Base-by-base conservation (phyloP, 306 rosid species). In the Ziziphus jujuba region DNA sequence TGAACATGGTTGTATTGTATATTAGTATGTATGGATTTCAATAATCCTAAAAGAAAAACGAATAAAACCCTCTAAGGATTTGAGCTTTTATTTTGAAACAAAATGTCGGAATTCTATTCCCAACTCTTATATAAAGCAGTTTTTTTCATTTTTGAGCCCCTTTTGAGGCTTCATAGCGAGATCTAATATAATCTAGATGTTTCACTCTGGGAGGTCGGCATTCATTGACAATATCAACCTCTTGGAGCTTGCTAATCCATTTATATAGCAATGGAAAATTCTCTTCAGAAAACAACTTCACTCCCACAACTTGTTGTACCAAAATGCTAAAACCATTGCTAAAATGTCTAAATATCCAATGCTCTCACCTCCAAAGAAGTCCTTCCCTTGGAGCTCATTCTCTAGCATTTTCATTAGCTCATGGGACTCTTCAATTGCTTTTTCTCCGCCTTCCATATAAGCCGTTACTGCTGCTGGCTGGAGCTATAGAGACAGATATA, bases 361-460 rank as follows among this genome's bases (percentile, higher is more conserved):
- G 2, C 33, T 77, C 15, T 82, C 68, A 57, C 87, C 90, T 21
- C 81, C 85, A 61, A 82, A 79, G 33, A 79, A 85, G 61, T 33
- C 55, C 22, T 77, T 71, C 36, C 33, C 79, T 19, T 77, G 71
- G 21, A 85, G 40, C 74, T 85, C 85, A 6, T 77, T 63, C 61
- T 85, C 83, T 5, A 85, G 78, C 67, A 70, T 44, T 21, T 69
- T 43, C 7, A 82, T 52, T n/a, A 54, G 50, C 59, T 72, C 79
- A 2, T 9, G 3, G 12, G 52, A 24, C 40, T 76, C 83, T 51
- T 61, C 73, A 6, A 38, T n/a, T 6, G 52, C 76, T 50, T 50
- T 50, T 50, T n/a, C 21, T 77, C 70, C 71, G 20, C 73, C 31
- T 1, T 6, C 55, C 22, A 50, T 50, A 9, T 50, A 13, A 16